A percentile compares a stretch with the other conserved stretches of the same genome.
Conservation (phyloP, 2,329 filamentous ascomycete genomes). For the Ophiocordyceps camponoti-floridani region DNA sequence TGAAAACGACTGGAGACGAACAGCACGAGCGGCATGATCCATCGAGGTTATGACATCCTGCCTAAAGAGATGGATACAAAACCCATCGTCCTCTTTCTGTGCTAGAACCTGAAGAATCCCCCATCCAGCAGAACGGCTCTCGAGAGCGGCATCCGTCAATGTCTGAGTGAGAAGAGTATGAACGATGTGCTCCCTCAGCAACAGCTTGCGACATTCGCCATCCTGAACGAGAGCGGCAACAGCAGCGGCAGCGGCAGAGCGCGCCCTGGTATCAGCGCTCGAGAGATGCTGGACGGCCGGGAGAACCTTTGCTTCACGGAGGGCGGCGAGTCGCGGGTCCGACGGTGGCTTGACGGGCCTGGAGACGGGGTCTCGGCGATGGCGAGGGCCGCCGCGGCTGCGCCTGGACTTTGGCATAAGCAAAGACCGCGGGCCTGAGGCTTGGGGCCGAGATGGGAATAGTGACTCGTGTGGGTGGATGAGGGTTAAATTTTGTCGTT, state of each 20-base stretch:
- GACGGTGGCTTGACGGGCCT: conserved; percentile 42
- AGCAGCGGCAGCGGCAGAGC: conserved; percentile 38
- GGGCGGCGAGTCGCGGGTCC: conserved; percentile 43
- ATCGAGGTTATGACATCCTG: conserved; percentile 43
- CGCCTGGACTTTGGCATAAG: conserved; percentile 42
- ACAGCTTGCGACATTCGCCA: conserved; percentile 41
- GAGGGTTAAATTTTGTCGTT: background rate
- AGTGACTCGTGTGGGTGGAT: background rate
- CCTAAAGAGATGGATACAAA: conserved; percentile 46
- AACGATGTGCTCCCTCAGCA: conserved; percentile 49
- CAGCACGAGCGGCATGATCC: conserved; percentile 33
- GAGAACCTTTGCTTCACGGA: conserved; percentile 44
- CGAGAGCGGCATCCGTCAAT: conserved; percentile 41
- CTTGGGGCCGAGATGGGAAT: background rate
- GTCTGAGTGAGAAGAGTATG: conserved; percentile 45
- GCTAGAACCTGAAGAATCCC: conserved; percentile 43
- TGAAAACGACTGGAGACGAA: conserved; percentile 13
- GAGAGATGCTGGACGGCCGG: conserved; percentile 43
- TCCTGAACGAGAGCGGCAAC: conserved; percentile 46
- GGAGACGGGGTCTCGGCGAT: conserved; percentile 35
- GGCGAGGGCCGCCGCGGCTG: conserved; percentile 27
- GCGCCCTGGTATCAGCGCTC: conserved; percentile 38
- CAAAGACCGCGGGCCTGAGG: background rate
- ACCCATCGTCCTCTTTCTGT: conserved; percentile 46
- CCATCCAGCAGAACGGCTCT: conserved; percentile 50